phyloP scores from a whole-genome alignment of 495 filamentous ascomycete species.

The Cladorrhinum samala region DNA sequence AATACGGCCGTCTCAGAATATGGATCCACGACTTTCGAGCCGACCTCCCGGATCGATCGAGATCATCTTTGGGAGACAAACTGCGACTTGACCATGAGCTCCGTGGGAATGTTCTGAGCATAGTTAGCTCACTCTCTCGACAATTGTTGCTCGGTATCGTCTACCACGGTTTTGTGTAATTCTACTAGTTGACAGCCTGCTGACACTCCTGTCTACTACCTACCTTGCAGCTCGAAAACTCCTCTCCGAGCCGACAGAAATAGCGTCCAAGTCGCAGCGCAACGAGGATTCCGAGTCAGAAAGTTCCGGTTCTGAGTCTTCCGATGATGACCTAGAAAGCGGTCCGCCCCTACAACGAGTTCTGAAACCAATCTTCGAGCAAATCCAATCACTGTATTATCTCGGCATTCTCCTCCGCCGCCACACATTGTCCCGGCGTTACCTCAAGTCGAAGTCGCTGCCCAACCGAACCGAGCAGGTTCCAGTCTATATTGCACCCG shows the following conservation, averaged over 20 bases:
- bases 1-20: constrained; percentile 1
- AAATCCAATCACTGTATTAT: background rate
- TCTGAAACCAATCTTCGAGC: background rate
- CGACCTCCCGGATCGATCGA: background rate
- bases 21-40: constrained; percentile 4
- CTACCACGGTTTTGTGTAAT: too few relatives aligned
- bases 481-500: too few relatives aligned
- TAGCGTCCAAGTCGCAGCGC: background rate
- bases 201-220: too few relatives aligned
- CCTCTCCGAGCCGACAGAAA: background rate
- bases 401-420: background rate
- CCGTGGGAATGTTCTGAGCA: background rate
- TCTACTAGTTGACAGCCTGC: too few relatives aligned
- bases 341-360: too few relatives aligned
- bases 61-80: background rate
- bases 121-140: background rate
- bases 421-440: background rate
- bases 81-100: background rate
- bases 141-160: constrained; percentile 2
- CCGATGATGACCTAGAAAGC: too few relatives aligned
- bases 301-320: too few relatives aligned
- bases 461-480: too few relatives aligned
- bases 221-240: background rate
- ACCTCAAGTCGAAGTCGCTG: background rate
- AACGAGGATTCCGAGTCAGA: background rate